Base-by-base conservation (phyloP, 2,329 filamentous ascomycete species). In the Aspergillus niger region DNA sequence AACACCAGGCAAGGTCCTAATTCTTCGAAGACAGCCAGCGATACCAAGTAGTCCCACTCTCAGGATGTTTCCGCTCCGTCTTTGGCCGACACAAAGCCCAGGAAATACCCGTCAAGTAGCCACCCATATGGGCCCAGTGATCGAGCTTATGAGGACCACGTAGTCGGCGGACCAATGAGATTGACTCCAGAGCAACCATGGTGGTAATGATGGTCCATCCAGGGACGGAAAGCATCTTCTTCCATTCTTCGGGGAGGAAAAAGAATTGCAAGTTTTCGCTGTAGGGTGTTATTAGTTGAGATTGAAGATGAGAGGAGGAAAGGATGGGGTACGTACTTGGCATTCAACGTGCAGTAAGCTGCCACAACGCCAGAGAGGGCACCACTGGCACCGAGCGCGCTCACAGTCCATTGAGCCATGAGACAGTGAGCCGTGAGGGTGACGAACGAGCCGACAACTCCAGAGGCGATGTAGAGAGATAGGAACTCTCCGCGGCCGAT, bases 401-500 rank as follows among this genome's bases (percentile, higher is more conserved):
- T 82, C 10, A 78, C 72, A 43, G 71, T 72, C 53, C 83, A 77
- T 24, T 77, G 71, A 15, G 77, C 75, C 13, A 72, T 65, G 2
- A 83, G 60, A 26, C 84, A 80, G 55, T 79, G 77, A 24, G 72
- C 74, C 6, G 74, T 67, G 11, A 86, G 71, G 8, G 81, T 81
- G 4, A 76, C 67, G 59, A 81, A 77, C 4, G 80, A 81, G 50
- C 80, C 82, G 17, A 81, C 59, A 0, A 76, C 75, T 20, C 82
- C 83, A 1, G 79, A 73, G 3, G 80, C 74, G 47, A 85, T 65
- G 65, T 82, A 85, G 17, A 86, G 74, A 5, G 81, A 80, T 15
- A 86, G 69, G 69, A 86, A 85, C 22, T 81, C 81, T 7, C 82
- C 84, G 38, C 84, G 79, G 51, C 83, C 83, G 30, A 86, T 77